phyloP scores from a whole-genome alignment of 257 asterid species.

The Gentiana dahurica region DNA sequence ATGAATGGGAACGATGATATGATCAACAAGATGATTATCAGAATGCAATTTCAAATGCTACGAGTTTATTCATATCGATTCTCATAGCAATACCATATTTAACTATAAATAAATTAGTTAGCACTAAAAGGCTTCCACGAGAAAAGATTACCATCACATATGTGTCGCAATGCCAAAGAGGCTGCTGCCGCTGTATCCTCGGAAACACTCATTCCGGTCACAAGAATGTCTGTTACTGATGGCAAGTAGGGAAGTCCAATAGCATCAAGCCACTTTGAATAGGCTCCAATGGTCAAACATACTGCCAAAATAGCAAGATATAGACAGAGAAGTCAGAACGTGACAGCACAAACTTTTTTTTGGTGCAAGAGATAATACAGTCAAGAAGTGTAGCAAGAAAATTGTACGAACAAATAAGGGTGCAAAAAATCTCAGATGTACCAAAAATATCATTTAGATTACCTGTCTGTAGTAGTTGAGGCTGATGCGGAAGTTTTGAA shows the following conservation, averaged over 20 bases:
- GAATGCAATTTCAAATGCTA: too few relatives aligned
- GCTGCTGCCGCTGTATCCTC: slow-evolving; percentile 99
- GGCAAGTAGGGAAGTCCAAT: slow-evolving; percentile 82
- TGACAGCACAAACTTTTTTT: neutral
- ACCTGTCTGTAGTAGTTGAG: slow-evolving; percentile 97
- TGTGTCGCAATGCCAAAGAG: slow-evolving; percentile 86
- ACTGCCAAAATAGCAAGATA: slow-evolving; percentile 26
- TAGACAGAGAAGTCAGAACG: slow-evolving; percentile 11
- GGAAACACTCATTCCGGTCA: slow-evolving; percentile 79
- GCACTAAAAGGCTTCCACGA: slow-evolving; percentile 6
- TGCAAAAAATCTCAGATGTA: too few relatives aligned
- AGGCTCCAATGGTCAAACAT: slow-evolving; percentile 84
- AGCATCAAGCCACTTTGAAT: slow-evolving; percentile 92
- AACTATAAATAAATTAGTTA: neutral
- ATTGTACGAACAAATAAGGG: too few relatives aligned
- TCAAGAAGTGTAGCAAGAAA: too few relatives aligned
- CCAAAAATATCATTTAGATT: neutral
- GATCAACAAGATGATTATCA: too few relatives aligned
- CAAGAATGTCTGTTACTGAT: slow-evolving; percentile 85
- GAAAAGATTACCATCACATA: slow-evolving; percentile 59
- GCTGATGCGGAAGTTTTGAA: slow-evolving; percentile 85
- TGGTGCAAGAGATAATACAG: too few relatives aligned
- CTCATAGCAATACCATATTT: neutral
- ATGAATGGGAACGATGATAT: too few relatives aligned
- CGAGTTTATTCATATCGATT: neutral